These are phyloP conservation scores for Hypholoma sublateritium DNA, from an alignment of 768 basidiomycete species.

Conservation along the genomic window DNA sequence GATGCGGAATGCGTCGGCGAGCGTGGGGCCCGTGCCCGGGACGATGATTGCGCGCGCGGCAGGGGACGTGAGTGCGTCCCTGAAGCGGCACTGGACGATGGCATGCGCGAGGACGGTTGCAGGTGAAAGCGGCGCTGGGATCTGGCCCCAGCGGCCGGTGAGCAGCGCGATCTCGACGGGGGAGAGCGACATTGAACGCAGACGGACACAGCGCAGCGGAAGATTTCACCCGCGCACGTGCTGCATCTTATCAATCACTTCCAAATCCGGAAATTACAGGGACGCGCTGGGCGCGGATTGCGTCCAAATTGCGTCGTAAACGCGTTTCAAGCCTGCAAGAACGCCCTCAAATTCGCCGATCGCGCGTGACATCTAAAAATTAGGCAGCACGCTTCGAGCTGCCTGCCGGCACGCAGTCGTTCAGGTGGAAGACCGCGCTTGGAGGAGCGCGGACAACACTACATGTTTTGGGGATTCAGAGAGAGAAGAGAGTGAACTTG, in stretches of 20 bases:
- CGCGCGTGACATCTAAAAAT: too few species aligned
- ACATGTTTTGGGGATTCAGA: too few species aligned
- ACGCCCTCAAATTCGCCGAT: too few species aligned
- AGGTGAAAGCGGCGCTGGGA: constrained; percentile 20
- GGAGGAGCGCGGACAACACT: too few species aligned
- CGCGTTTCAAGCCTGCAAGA: too few species aligned
- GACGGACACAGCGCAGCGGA: not conserved
- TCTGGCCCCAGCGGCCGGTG: constrained; percentile 42
- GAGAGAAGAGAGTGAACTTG: too few species aligned
- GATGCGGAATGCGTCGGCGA: constrained; percentile 38
- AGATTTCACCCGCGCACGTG: constrained; percentile 3
- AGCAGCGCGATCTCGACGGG: constrained; percentile 35
- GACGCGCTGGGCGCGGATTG: too few species aligned
- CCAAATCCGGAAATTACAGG: not conserved
- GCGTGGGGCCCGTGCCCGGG: constrained; percentile 27
- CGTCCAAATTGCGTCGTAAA: too few species aligned
- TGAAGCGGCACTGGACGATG: constrained; percentile 62
- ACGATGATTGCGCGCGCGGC: constrained; percentile 41
- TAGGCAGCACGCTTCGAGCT: too few species aligned
- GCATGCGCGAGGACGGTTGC: constrained; percentile 45
- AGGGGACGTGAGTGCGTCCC: constrained; percentile 46
- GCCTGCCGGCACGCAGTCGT: too few species aligned
- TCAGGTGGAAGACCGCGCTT: too few species aligned
- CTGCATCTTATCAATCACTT: constrained; percentile 21
- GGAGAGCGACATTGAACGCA: not conserved